These are phyloP conservation scores for Stephania cephalantha DNA, from an alignment of 164 flowering plant species.

Conservation along the genomic window DNA sequence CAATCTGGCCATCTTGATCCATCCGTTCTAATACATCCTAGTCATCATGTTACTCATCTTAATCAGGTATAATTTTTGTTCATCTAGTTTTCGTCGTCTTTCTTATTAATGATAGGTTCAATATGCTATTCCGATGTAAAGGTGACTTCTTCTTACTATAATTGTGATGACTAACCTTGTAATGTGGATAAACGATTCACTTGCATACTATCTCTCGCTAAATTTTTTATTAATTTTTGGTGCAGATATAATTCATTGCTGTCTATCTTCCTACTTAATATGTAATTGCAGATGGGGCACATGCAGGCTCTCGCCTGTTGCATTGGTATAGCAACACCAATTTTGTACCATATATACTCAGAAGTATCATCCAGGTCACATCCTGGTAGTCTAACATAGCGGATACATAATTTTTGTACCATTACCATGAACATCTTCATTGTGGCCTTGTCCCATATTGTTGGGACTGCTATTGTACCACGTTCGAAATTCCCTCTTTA, in stretches of 20 bases:
- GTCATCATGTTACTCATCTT: not conserved
- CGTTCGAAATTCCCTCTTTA: too few species aligned
- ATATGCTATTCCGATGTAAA: not conserved
- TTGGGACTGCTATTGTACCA: not conserved
- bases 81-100: not conserved
- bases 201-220: too few species aligned
- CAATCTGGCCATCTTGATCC: not conserved
- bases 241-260: not conserved
- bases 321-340: not conserved
- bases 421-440: too few species aligned
- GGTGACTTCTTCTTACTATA: not conserved
- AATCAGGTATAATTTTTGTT: not conserved
- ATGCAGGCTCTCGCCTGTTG: not conserved
- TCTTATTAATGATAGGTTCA: too few species aligned
- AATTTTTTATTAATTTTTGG: too few species aligned
- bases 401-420: too few species aligned
- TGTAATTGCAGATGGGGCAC: not conserved
- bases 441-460: too few species aligned
- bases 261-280: not conserved
- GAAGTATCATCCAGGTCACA: too few species aligned
- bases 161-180: not conserved
- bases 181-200: not conserved
- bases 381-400: too few species aligned
- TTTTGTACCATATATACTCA: too few species aligned
- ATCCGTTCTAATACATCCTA: not conserved